phyloP scores from a whole-genome alignment of 306 rosid genomes.

The Abrus precatorius region DNA sequence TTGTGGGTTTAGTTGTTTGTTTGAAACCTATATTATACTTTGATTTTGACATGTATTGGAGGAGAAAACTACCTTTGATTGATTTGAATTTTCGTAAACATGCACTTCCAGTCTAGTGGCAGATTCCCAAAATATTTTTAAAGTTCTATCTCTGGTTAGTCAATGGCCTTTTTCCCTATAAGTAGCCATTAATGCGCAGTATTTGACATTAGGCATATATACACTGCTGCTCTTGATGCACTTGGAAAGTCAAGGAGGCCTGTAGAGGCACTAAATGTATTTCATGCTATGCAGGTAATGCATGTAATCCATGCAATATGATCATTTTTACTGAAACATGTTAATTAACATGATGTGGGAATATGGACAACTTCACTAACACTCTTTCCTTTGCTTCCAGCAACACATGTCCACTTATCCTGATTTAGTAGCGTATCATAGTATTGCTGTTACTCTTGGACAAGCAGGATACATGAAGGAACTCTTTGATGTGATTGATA shows the following conservation, averaged over 20 bases:
- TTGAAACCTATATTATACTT: constrained; percentile 18
- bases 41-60: constrained; percentile 33
- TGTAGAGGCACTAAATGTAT: constrained; percentile 85
- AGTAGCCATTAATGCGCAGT: constrained; percentile 25
- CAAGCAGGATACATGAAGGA: constrained; percentile 93
- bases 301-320: constrained; percentile 30
- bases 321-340: constrained; percentile 37
- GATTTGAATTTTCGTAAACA: constrained; percentile 1
- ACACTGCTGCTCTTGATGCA: constrained; percentile 88
- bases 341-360: constrained; percentile 38
- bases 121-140: constrained; percentile 25
- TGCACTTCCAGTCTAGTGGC: constrained; percentile 26
- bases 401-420: constrained; percentile 92
- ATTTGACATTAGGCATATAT: constrained; percentile 68
- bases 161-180: constrained; percentile 27
- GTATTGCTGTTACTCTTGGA: constrained; percentile 92
- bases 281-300: constrained; percentile 85
- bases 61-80: constrained; percentile 22
- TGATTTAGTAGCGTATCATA: constrained; percentile 90
- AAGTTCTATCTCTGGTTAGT: constrained; percentile 35
- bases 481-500: constrained; percentile 92
- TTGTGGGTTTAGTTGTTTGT: neutral
- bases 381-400: constrained; percentile 64
- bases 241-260: constrained; percentile 95
- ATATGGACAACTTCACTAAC: constrained; percentile 44